Evolutionary conservation across 2,329 filamentous ascomycete species (phyloP), one percentile per base, ranked within the genome.

Genomic region (Stagonosporopsis rhizophila): DNA sequence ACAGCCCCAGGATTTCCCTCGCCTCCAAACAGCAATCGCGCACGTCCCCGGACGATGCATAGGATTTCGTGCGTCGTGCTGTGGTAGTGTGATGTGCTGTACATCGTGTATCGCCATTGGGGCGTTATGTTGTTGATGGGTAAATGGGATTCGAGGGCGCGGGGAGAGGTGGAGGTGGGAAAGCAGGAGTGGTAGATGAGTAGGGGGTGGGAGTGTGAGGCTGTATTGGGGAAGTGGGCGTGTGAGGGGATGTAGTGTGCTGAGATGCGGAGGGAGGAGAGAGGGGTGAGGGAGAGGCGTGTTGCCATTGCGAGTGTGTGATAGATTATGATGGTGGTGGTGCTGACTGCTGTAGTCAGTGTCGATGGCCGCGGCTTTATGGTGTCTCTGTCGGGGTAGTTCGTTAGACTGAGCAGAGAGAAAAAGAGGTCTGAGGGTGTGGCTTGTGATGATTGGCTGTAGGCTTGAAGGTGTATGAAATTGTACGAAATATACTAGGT

Each of bases 71-170:
- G 87, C 0, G 84, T 82, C 0, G 82, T 89, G 64, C 80, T 85
- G 75, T 91, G 88, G 71, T 88, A 91, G 74, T 90, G 88, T 0
- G 82, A 85, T 6, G 81, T 83, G 32, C 71, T 73, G 72, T 88
- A 90, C 87, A 90, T 90, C 15, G 85, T 86, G 73, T 87, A 89
- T 23, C 84, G 80, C 88, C 87, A 90, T 67, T 88, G 85, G 0
- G 88, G 87, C 1, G 66, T 68, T 30, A 85, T 83, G 7, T 80
- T 82, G 15, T 85, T 70, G 3, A 71, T 66, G 6, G 69, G 68
- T 6, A 91, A 79, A 60, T 87, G 87, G 0, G 78, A 68, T 66
- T 88, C 84, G 44, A 89, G 82, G 1, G 78, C 68, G 2, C 80
- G 78, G 3, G 85, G 75, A 4, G 80, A 78, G 15, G 76, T 69